Conservation (phyloP, 768 basidiomycete genomes). For the Coprinopsis marcescibilis region DNA sequence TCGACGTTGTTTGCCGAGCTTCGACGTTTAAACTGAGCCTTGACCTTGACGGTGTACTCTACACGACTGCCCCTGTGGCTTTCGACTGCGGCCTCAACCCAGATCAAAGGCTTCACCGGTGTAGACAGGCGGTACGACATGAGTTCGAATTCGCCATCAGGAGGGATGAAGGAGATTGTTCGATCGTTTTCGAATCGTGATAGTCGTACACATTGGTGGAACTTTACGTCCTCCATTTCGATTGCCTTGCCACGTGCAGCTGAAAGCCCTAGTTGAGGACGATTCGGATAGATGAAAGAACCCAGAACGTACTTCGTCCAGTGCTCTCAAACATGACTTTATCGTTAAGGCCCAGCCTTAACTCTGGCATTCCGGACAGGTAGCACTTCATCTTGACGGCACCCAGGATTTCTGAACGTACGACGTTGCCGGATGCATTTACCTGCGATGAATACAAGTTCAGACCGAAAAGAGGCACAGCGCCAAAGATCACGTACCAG, state of each 20-base stretch:
- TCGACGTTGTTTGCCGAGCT: constrained; percentile 99
- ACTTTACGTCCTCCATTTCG: constrained; percentile 99
- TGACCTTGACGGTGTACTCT: constrained; percentile 93
- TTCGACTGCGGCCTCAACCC: constrained; percentile 96
- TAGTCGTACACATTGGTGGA: constrained; percentile 98
- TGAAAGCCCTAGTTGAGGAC: constrained; percentile 22
- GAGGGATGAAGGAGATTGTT: constrained; percentile 98
- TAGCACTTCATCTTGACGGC: constrained; percentile 99
- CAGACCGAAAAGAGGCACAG: background rate
- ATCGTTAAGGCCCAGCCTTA: constrained; percentile 92
- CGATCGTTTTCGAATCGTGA: constrained; percentile 98
- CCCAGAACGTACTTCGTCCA: constrained; percentile 68
- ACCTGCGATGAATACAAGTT: constrained; percentile 52
- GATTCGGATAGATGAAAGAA: constrained; percentile 1
- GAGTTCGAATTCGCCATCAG: constrained; percentile 97
- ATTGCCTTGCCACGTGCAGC: constrained; percentile 95
- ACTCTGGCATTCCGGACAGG: constrained; percentile 98
- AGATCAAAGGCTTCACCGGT: constrained; percentile 93
- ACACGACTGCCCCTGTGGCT: constrained; percentile 89
- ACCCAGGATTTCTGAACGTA: constrained; percentile 96
- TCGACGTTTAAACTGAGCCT: constrained; percentile 95
- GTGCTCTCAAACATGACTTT: constrained; percentile 99
- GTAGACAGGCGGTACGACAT: constrained; percentile 98
- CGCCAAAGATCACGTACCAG: constrained; percentile 48
- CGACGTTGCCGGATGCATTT: constrained; percentile 94